These are phyloP conservation scores for Tuctoria greenei DNA, from an alignment of 176 grass and related monocot species.

Conservation along the genomic window DNA sequence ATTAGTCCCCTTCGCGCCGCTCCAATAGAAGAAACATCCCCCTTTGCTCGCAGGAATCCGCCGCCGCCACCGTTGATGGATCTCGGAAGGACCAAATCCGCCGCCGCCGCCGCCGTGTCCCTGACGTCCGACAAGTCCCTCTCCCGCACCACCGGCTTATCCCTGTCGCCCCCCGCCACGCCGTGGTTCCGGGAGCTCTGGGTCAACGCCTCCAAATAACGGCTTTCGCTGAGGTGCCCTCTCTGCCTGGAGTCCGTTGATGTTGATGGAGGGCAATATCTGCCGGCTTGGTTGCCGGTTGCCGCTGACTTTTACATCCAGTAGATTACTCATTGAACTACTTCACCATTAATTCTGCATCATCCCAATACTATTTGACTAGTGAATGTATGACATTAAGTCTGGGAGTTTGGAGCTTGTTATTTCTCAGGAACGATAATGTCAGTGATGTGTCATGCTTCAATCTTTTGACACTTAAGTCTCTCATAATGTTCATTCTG, in stretches of 20 bases:
- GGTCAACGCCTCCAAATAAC: slow-evolving; percentile 52
- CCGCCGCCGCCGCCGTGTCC: background rate
- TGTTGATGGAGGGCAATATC: background rate
- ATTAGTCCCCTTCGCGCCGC: background rate
- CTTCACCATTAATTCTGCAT: background rate
- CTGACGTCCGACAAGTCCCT: background rate
- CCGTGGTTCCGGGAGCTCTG: slow-evolving; percentile 77
- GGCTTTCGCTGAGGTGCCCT: slow-evolving; percentile 15
- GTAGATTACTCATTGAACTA: background rate
- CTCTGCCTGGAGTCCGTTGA: background rate
- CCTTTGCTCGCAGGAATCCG: slow-evolving; percentile 34
- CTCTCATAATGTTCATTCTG: background rate
- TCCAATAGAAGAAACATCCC: background rate
- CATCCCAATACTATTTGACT: background rate
- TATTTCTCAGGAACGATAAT: background rate
- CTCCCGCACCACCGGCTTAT: slow-evolving; percentile 21
- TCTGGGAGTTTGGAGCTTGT: background rate
- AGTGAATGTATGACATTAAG: background rate
- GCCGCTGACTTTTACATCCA: background rate
- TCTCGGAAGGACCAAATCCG: too few species aligned
- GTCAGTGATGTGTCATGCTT: background rate
- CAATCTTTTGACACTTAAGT: background rate
- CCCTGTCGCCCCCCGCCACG: slow-evolving; percentile 39
- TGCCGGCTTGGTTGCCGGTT: background rate
- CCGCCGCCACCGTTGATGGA: slow-evolving; percentile 15